Evolutionary conservation across 2,329 filamentous ascomycete genomes (phyloP), one percentile per base, ranked within the genome.

Genomic region (Monosporascus sp.): DNA sequence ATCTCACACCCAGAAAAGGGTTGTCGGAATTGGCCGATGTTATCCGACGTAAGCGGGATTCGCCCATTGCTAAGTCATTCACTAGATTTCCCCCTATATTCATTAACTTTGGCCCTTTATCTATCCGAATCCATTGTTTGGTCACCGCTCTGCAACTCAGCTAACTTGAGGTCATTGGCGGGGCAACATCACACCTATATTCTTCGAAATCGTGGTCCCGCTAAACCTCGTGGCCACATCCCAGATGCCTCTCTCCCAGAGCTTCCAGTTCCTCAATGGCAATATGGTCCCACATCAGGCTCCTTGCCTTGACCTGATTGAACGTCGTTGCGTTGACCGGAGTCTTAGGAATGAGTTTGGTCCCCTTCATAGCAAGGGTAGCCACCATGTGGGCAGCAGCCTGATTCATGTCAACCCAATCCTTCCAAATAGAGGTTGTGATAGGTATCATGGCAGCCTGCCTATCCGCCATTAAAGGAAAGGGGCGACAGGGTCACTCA

Each of bases 311-410:
- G 14, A 44, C 22, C 9, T 24, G n/a, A 3, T 15, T 24, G n/a
- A 11, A 20, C 55, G 58, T 60, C 9, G 61, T 61, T 9, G 58
- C 58, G 20, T 67, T 63, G 22, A 60, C 52, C n/a, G 50, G 31
- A 2, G 57, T 48, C 60, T 67, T 67, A 24, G 69, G 67, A 24
- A 71, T 68, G 11, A 70, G 53, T 42, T 62, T 55, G 8, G 62
- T 59, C 11, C 68, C 69, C 6, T 68, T 59, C 25, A 65, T 51
- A 0, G 67, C 65, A 1, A 71, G 54, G 6, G 62, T 59, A 11
- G 65, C 60, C 14, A 71, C 53, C 46, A 68, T 65, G 50, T 70
- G 65, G 2, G 68, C 68, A 11, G 68, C 68, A 18, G 66, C 66
- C 53, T 55, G 36, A 3, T 15, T 31, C 31, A 3, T 14, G 2